phyloP scores from a whole-genome alignment of 139 green algal species.

The Zygnema circumcarinatum region DNA sequence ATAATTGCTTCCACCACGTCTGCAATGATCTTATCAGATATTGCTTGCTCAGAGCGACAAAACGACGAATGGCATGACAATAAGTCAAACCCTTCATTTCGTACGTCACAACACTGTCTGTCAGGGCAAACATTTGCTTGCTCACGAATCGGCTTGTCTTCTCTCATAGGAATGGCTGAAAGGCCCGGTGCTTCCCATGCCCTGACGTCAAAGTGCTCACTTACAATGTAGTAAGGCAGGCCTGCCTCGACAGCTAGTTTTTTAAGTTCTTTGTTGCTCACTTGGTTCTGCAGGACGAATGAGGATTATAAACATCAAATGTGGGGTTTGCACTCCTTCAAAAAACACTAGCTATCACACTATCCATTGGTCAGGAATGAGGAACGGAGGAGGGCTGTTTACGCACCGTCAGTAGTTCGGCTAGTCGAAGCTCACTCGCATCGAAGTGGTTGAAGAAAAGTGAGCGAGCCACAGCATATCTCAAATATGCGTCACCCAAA shows the following conservation, averaged over 20 bases:
- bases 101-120: no score
- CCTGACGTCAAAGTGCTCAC: background rate
- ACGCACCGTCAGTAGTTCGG: background rate
- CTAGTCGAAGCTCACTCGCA: background rate
- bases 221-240: background rate
- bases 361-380: background rate
- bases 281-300: background rate
- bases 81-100: background rate
- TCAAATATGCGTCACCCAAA: slow-evolving; percentile 26
- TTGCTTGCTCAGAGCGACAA: background rate
- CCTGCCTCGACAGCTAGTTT: background rate
- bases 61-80: background rate
- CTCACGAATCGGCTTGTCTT: background rate
- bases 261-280: background rate
- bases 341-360: background rate
- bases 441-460: slow-evolving; percentile 11
- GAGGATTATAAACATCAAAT: no score
- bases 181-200: slow-evolving; percentile 17
- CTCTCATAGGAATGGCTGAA: no score
- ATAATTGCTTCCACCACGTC: background rate
- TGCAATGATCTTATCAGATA: background rate
- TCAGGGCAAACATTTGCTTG: no score
- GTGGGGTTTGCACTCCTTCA: no score
- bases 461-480: slow-evolving; percentile 2
- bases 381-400: background rate